phyloP scores from a whole-genome alignment of 2,329 filamentous ascomycete genomes.

The Elsinoe fawcettii region DNA sequence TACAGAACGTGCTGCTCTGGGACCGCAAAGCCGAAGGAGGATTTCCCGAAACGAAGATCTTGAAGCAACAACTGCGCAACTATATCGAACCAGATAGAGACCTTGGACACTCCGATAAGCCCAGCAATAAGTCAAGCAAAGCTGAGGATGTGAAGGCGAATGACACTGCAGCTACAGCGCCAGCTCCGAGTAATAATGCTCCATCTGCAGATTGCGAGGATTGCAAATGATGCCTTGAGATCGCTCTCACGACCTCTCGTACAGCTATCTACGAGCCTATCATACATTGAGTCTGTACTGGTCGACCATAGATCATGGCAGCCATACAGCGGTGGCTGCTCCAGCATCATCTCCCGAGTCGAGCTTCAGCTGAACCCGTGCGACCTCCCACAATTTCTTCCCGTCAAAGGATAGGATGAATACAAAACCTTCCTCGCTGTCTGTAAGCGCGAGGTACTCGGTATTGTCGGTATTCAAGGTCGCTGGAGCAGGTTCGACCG shows the following conservation, averaged over 20 bases:
- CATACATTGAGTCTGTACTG: neutral
- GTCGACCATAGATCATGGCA: slow-evolving; percentile 18
- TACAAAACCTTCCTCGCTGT: slow-evolving; percentile 29
- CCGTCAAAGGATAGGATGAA: slow-evolving; percentile 30
- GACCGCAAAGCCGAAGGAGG: slow-evolving; percentile 79
- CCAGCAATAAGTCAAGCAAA: slow-evolving; percentile 22
- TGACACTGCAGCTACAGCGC: neutral
- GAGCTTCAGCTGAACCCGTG: slow-evolving; percentile 25
- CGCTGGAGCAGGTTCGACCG: slow-evolving; percentile 28
- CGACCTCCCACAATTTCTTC: slow-evolving; percentile 24
- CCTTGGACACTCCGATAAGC: slow-evolving; percentile 60
- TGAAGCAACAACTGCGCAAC: slow-evolving; percentile 78
- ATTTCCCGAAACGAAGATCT: slow-evolving; percentile 88
- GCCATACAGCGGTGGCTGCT: slow-evolving; percentile 30
- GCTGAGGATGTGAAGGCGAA: neutral
- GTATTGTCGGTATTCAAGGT: slow-evolving; percentile 16
- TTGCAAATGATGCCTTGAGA: slow-evolving; percentile 17
- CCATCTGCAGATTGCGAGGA: slow-evolving; percentile 18
- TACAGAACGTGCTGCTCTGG: slow-evolving; percentile 63
- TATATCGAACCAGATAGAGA: slow-evolving; percentile 69
- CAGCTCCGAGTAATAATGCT: neutral
- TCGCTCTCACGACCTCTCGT: neutral
- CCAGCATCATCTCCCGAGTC: slow-evolving; percentile 26
- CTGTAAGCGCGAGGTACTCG: slow-evolving; percentile 30
- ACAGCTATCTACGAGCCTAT: neutral